Evolutionary conservation across 2,329 filamentous ascomycete genomes (phyloP), one percentile per base, ranked within the genome.

Genomic region (Fonsecaea pugnacius): DNA sequence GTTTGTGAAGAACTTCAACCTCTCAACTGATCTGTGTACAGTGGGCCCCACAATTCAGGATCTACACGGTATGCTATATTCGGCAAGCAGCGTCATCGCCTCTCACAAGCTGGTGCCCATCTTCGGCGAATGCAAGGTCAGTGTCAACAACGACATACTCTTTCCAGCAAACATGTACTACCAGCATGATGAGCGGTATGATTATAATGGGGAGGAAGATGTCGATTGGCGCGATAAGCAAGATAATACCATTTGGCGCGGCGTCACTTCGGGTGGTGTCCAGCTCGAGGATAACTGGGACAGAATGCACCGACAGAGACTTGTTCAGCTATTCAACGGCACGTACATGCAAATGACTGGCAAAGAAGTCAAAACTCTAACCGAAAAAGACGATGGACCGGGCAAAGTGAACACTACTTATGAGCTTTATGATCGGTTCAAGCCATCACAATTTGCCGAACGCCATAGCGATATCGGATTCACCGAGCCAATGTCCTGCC

Each of bases 111-210:
- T 90, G 18, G 82, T 89, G 51, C 88, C 88, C 21, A 80, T 91
- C 72, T 90, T 91, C 67, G 85, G 87, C 50, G 88, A 88, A 64
- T 89, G 87, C 75, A 90, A 90, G 72, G 79, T 89, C 40, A 82
- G 83, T 18, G 83, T 88, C 67, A 90, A 90, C 78, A 90, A 88
- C 72, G 88, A 90, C 69, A 89, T 90, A 65, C 79, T 90, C 14
- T 83, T 90, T 16, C 88, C 88, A 0, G 86, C 88, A 0, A 86
- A 87, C 56, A 89, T 89, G 83, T 90, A 90, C 71, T 83, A 87
- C 67, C 81, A 80, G 18, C 75, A 83, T 8, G 84, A 89, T 70
- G 77, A 80, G 6, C 82, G 84, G 52, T 89, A 89, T 74, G 82
- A 81, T 1, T 87, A 87, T 59, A 82, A 85, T 58, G 73, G 79